A percentile compares a stretch with the other conserved stretches of the same genome.
These are phyloP conservation scores for Didymella keratinophila DNA, from an alignment of 2,329 filamentous ascomycete genomes.

Conservation along the genomic window DNA sequence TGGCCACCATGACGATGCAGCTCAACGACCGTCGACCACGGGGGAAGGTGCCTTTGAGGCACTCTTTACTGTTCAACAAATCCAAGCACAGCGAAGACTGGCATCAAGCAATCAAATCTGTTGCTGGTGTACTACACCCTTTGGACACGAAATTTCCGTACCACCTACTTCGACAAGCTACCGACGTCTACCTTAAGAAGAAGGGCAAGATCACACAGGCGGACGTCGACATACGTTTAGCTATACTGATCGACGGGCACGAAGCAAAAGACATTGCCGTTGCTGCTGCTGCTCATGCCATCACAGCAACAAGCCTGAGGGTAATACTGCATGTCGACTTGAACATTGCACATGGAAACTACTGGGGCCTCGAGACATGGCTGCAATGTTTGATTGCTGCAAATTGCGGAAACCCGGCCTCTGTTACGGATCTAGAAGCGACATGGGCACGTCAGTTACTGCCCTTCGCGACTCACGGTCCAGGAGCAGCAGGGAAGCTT, in stretches of 20 bases:
- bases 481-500: constrained; percentile 33
- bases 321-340: constrained; percentile 35
- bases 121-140: constrained; percentile 34
- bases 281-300: constrained; percentile 41
- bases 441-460: constrained; percentile 37
- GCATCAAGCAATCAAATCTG: constrained; percentile 37
- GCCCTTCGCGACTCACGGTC: constrained; percentile 35
- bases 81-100: constrained; percentile 41
- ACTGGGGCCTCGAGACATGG: constrained; percentile 39
- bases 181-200: constrained; percentile 42
- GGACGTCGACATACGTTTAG: constrained; percentile 34
- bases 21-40: constrained; percentile 22
- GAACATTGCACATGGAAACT: constrained; percentile 38
- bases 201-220: constrained; percentile 40
- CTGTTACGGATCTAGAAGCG: constrained; percentile 39
- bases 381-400: constrained; percentile 42
- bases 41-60: constrained; percentile 27
- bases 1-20: constrained; percentile 20
- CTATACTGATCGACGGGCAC: constrained; percentile 31
- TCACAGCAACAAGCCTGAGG: constrained; percentile 35
- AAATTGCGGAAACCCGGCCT: constrained; percentile 33
- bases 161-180: constrained; percentile 30
- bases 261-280: constrained; percentile 39
- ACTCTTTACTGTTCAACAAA: constrained; percentile 32
- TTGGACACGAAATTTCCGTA: constrained; percentile 39